These are phyloP conservation scores for Triglochin maritima DNA, from an alignment of 106 monocot genomes.

Conservation along the genomic window DNA sequence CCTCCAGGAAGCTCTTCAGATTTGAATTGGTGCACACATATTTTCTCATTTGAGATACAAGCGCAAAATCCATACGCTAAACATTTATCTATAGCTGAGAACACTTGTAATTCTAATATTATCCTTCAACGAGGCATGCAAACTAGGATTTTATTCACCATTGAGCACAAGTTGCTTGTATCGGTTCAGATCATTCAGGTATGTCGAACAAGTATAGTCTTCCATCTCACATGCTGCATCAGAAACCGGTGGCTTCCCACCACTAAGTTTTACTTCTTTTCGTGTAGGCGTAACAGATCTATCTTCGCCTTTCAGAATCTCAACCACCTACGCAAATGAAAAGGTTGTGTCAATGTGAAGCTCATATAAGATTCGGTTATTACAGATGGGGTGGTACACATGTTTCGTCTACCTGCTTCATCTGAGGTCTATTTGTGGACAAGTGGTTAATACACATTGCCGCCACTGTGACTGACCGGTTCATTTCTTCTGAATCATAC, in stretches of 20 bases:
- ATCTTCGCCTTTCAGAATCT: conserved; percentile 42
- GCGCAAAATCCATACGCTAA: no score
- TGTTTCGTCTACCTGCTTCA: conserved; percentile 38
- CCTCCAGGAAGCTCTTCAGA: no score
- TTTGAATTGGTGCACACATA: no score
- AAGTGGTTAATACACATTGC: conserved; percentile 74
- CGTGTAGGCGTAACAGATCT: conserved; percentile 17
- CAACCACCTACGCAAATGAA: conserved; percentile 25
- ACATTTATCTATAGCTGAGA: no score
- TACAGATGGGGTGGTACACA: background rate
- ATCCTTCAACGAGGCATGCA: no score
- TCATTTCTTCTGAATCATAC: conserved; percentile 43
- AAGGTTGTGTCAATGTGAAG: no score
- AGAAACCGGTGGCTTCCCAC: conserved; percentile 8
- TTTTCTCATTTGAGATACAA: no score
- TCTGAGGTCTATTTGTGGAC: conserved; percentile 47
- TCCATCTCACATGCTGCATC: conserved; percentile 31
- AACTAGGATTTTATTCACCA: no score
- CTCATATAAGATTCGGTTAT: background rate
- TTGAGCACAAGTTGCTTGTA: conserved; percentile 60
- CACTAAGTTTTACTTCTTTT: conserved; percentile 7
- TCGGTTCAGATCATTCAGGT: conserved; percentile 74
- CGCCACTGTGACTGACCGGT: conserved; percentile 38
- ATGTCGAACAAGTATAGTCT: conserved; percentile 65
- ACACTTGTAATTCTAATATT: no score